Conservation (phyloP, 2,329 filamentous ascomycete species). For the Harringtonia aguacate region DNA sequence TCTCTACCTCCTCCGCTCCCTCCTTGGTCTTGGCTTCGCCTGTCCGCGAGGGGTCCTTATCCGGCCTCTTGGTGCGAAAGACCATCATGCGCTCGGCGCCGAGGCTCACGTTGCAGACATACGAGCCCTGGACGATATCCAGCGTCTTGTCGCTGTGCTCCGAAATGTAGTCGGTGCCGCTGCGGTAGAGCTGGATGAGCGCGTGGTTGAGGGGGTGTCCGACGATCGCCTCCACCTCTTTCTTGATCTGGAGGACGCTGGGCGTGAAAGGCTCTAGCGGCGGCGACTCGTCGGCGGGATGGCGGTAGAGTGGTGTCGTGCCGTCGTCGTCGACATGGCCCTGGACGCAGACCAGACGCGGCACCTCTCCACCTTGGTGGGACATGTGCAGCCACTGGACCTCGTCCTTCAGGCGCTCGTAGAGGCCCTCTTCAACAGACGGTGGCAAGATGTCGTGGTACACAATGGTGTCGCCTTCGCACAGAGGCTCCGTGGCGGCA, state of each 20-base stretch:
- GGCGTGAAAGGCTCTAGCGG: constrained; percentile 66
- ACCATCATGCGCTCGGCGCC: constrained; percentile 87
- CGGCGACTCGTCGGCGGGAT: constrained; percentile 82
- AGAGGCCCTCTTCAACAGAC: constrained; percentile 46
- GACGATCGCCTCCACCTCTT: constrained; percentile 57
- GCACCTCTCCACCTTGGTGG: constrained; percentile 84
- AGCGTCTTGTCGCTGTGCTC: constrained; percentile 97
- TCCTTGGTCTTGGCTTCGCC: neutral
- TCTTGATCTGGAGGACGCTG: constrained; percentile 57
- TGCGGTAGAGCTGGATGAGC: constrained; percentile 87
- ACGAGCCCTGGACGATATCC: constrained; percentile 72
- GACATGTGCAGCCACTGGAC: constrained; percentile 87
- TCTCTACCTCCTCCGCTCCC: constrained; percentile 3
- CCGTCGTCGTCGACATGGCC: constrained; percentile 59
- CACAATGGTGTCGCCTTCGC: constrained; percentile 72
- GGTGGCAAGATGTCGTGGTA: constrained; percentile 57
- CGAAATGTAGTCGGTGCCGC: constrained; percentile 81
- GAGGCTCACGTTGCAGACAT: constrained; percentile 88
- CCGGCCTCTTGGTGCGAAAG: constrained; percentile 66
- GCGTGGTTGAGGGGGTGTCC: constrained; percentile 83
- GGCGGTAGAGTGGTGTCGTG: constrained; percentile 81
- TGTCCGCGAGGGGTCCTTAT: constrained; percentile 25
- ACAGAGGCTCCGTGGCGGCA: constrained; percentile 42
- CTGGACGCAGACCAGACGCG: constrained; percentile 82
- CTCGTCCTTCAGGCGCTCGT: constrained; percentile 60